These are phyloP conservation scores for Populus hybrid DNA, from an alignment of 441 rosid genomes.

Conservation along the genomic window DNA sequence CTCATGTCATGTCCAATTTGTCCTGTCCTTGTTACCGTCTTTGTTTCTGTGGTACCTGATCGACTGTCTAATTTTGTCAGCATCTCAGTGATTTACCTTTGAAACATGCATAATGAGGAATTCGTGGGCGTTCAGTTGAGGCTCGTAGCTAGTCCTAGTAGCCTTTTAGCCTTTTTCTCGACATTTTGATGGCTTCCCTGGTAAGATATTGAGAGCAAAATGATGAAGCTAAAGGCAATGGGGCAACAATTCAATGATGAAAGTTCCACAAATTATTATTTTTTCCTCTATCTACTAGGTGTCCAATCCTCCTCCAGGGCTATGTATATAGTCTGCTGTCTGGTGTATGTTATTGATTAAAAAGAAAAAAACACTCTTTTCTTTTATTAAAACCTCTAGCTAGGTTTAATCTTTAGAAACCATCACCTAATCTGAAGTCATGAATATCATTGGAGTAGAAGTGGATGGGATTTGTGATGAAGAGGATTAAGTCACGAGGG, in stretches of 20 bases:
- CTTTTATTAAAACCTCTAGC: neutral
- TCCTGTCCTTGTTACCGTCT: neutral
- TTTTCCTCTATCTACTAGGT: neutral
- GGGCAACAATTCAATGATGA: too few species aligned
- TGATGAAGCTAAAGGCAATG: neutral
- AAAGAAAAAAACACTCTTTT: too few species aligned
- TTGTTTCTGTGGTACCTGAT: neutral
- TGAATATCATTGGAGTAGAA: neutral
- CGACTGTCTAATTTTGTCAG: neutral
- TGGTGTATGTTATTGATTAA: neutral
- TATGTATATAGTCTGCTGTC: neutral
- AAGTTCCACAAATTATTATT: neutral
- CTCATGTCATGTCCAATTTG: neutral
- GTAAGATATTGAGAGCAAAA: neutral
- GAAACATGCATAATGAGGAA: too few species aligned
- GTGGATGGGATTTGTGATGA: neutral
- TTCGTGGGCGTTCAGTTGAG: too few species aligned
- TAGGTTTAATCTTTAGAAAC: neutral
- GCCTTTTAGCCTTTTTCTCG: neutral
- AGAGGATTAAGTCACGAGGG: neutral
- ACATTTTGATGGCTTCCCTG: neutral
- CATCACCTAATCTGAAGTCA: neutral
- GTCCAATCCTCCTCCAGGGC: too few species aligned
- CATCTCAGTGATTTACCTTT: neutral
- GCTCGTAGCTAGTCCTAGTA: too few species aligned